Evolutionary conservation across 1,284 basidiomycete genomes (phyloP).

Genomic region (Malassezia equina): DNA sequence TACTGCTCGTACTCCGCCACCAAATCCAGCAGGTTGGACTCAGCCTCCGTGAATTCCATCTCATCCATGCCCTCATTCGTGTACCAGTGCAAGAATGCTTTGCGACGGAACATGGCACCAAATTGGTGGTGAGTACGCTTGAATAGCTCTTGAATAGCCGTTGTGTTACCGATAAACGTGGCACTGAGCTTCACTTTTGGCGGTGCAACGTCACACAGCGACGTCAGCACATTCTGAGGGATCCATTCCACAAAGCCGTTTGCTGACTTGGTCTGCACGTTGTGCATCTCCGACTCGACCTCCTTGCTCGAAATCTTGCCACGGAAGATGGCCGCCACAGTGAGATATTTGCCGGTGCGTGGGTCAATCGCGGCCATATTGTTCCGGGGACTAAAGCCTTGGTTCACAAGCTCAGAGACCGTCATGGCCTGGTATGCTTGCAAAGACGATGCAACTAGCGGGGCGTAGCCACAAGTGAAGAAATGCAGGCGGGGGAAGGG

Average conservation of each 20-base stretch:
- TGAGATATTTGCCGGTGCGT: slow-evolving; percentile 52
- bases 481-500: slow-evolving; percentile 50
- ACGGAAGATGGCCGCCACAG: slow-evolving; percentile 49
- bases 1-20: slow-evolving; percentile 51
- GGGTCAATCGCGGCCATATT: slow-evolving; percentile 69
- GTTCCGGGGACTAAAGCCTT: slow-evolving; percentile 46
- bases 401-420: slow-evolving; percentile 40
- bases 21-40: slow-evolving; percentile 46
- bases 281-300: slow-evolving; percentile 47
- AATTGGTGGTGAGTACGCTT: slow-evolving; percentile 48
- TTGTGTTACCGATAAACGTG: slow-evolving; percentile 48
- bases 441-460: slow-evolving; percentile 44
- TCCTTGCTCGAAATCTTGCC: slow-evolving; percentile 50
- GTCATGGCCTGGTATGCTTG: slow-evolving; percentile 54
- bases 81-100: slow-evolving; percentile 50
- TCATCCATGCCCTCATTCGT: slow-evolving; percentile 49
- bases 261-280: slow-evolving; percentile 43
- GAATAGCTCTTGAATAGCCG: slow-evolving; percentile 45
- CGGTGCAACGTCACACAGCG: slow-evolving; percentile 46
- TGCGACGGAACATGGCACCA: slow-evolving; percentile 48
- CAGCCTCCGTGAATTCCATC: slow-evolving; percentile 50
- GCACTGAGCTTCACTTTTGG: slow-evolving; percentile 47
- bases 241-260: slow-evolving; percentile 48
- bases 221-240: slow-evolving; percentile 45
- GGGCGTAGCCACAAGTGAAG: slow-evolving; percentile 48